Evolutionary conservation across 495 filamentous ascomycete genomes (phyloP), one percentile per base, ranked within the genome.

Genomic region (Aspergillus nanangensis): DNA sequence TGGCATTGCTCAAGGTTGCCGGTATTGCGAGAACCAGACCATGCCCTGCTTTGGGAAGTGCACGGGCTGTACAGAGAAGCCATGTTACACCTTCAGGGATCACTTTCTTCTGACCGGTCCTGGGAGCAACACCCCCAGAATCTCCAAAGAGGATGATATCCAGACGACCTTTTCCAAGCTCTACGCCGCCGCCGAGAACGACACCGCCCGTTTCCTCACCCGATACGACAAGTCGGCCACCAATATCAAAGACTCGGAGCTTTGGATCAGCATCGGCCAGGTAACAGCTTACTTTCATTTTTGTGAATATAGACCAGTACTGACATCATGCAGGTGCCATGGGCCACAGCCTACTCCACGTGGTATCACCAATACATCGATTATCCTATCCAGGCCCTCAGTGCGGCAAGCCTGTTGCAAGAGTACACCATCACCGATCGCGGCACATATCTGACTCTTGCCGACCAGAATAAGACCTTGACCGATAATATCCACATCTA

Each of bases 331-430:
- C 40, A 66, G 61, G 61, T 67, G 10, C 71, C 69, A 13, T 72
- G 68, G 67, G 66, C 68, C 3, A 67, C 55, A 0, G 45, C 56
- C 8, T 61, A 61, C 47, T 69, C 71, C 1, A 63, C 55, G 13
- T 76, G 69, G 71, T 75, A 74, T 43, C 69, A 76, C 48, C 62
- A 66, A 48, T 72, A 62, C 45, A 61, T 67, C 25, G 65, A 58
- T 7, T 74, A 70, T 36, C 72, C 71, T 0, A 52, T 70, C 33
- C 61, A 71, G 48, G 68, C 70, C 3, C 41, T 76, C 20, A 62
- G 40, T 8, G 57, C 62, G 0, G 69, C 70, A 0, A 57, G 60
- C 18, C 25, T 50, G 0, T 51, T 74, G 8, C 25, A 60, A 3
- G 68, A 71, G 41, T 76, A 74, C 39, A 74, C 66, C 1, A 44